Percentiles rank a stretch among this genome's conserved stretches.
These are phyloP conservation scores for Triticum monococcum DNA, from an alignment of 176 grass and related monocot genomes.

Conservation along the genomic window DNA sequence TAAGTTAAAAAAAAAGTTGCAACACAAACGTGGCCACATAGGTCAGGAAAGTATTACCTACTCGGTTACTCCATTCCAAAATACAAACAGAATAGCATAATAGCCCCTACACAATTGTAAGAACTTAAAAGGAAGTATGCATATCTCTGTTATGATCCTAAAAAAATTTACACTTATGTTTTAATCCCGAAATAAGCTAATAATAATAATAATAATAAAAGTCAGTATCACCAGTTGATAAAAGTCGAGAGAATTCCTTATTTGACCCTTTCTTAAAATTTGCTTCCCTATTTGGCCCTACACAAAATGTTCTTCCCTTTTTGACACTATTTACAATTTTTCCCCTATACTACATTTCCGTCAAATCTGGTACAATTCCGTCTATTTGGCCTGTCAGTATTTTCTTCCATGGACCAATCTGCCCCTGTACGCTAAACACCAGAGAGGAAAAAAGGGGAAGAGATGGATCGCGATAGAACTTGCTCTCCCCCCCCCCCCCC, in stretches of 20 bases:
- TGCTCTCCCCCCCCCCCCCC: no score
- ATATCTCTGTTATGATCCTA: background rate
- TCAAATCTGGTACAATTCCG: no score
- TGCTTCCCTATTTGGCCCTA: no score
- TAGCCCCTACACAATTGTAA: background rate
- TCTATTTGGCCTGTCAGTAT: no score
- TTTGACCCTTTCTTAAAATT: no score
- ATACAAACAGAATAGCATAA: background rate
- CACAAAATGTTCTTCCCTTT: no score
- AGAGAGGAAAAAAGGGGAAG: no score
- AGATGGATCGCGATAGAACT: no score
- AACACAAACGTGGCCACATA: background rate
- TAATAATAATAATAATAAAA: conserved; percentile 8
- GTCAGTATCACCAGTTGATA: background rate
- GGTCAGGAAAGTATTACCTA: background rate
- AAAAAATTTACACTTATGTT: background rate
- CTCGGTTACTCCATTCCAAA: background rate
- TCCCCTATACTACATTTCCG: no score
- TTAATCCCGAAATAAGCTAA: conserved; percentile 1
- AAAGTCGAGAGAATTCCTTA: background rate
- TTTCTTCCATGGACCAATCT: no score
- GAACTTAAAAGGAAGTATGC: background rate
- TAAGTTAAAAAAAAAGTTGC: background rate
- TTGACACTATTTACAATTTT: no score
- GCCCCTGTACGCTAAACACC: no score